Evolutionary conservation across 805 yeast genomes (phyloP), one percentile per base, ranked within the genome.

Genomic region (Hanseniaspora nectarophila): DNA sequence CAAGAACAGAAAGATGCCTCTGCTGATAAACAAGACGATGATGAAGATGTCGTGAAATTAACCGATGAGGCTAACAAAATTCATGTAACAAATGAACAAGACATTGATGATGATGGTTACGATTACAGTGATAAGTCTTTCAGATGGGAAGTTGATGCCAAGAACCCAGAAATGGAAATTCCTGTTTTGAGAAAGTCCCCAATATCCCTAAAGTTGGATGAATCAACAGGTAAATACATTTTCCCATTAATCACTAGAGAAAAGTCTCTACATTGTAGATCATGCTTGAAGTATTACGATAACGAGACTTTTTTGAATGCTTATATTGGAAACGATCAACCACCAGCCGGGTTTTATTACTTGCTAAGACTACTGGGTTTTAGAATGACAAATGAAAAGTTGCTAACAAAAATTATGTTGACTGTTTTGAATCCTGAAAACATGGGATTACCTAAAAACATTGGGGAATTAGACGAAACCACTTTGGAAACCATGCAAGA

Each of bases 291-390:
- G 59, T 62, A 67, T 3, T 63, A 75, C 54, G 95, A 95, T 0
- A 70, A 76, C 31, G 66, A 72, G 55, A 63, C 67, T 53, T 87
- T 87, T 59, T 62, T 86, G 42, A 77, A 77, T 53, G 70, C 71
- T 45, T 82, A 76, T 56, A 63, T 85, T 18, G 85, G 89, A 2
- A 72, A 73, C 2, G 74, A 75, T 4, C 80, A 86, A 23, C 70
- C 75, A 21, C 71, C 78, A 4, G 72, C 76, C 15, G 82, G 82
- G 57, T 70, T 85, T 4, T 62, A 79, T 29, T 70, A 69, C 43
- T 67, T 84, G 45, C 75, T 83, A 10, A 70, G 77, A 45, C 67
- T 81, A 37, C 63, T 88, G 23, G 96, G 95, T 1, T 86, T 76
- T 59, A 68, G 65, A 51, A 58, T 64, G 26, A 67, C 63, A 45